Percentiles rank a stretch among this genome's conserved stretches.
These are phyloP conservation scores for Phyllachora maydis DNA, from an alignment of 2,329 filamentous ascomycete species.

Conservation along the genomic window DNA sequence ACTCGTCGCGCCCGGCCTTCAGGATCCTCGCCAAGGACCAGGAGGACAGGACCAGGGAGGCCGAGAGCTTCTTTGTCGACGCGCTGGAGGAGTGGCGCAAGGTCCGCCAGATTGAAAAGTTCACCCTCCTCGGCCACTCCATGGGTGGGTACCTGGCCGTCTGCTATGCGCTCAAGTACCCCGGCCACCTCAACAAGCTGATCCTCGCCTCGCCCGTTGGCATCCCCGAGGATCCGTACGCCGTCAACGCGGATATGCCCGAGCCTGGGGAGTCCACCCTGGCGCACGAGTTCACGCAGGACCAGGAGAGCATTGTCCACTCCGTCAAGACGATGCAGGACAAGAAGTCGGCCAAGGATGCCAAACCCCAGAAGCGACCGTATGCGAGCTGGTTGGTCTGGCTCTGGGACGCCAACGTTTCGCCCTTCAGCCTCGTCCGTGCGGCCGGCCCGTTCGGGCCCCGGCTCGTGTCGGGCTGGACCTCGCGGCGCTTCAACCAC, in stretches of 20 bases:
- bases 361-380: constrained; percentile 24
- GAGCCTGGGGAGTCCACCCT: constrained; percentile 55
- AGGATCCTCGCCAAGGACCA: constrained; percentile 66
- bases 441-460: constrained; percentile 79
- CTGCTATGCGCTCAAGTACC: constrained; percentile 91
- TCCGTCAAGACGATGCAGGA: constrained; percentile 9
- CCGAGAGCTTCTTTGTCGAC: constrained; percentile 91
- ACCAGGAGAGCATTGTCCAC: constrained; percentile 33
- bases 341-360: constrained; percentile 11
- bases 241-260: constrained; percentile 60
- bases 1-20: constrained; percentile 68
- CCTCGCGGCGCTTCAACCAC: constrained; percentile 76
- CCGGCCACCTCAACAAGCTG: constrained; percentile 82
- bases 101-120: constrained; percentile 72
- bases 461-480: constrained; percentile 87
- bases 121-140: constrained; percentile 84
- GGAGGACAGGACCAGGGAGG: constrained; percentile 67
- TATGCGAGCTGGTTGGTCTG: constrained; percentile 76
- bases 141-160: constrained; percentile 89
- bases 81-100: constrained; percentile 91
- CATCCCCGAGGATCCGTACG: constrained; percentile 85
- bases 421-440: constrained; percentile 79
- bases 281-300: constrained; percentile 59
- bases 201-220: constrained; percentile 90
- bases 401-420: constrained; percentile 94